Percentiles rank a stretch among this genome's conserved stretches.
These are phyloP conservation scores for Vitis labrusca DNA, from an alignment of 164 flowering plant genomes.

Conservation along the genomic window DNA sequence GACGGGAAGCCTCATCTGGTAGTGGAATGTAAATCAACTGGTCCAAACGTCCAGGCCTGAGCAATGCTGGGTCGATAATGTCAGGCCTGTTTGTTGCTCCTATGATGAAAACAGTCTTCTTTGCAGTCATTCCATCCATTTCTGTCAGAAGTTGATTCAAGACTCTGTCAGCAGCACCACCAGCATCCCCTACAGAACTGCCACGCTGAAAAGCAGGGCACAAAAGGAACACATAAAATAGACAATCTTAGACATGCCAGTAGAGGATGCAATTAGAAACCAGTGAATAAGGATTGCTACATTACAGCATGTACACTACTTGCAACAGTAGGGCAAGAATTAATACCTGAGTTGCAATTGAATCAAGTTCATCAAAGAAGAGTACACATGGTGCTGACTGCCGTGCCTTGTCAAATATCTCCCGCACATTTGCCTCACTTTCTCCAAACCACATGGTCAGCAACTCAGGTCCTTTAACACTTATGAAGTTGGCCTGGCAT, in stretches of 20 bases:
- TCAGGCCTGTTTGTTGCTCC: conserved; percentile 78
- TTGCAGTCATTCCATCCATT: conserved; percentile 75
- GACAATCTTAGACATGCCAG: not conserved
- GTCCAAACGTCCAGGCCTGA: conserved; percentile 71
- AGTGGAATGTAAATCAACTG: conserved; percentile 68
- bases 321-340: not conserved
- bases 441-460: conserved; percentile 84
- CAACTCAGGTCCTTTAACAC: conserved; percentile 71
- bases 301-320: not conserved
- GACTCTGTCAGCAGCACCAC: conserved; percentile 74
- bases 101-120: conserved; percentile 69
- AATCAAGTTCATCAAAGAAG: conserved; percentile 74
- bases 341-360: conserved; percentile 65
- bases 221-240: not conserved
- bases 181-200: conserved; percentile 61
- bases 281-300: not conserved
- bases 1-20: conserved; percentile 67
- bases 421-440: conserved; percentile 79
- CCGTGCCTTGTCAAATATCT: conserved; percentile 71
- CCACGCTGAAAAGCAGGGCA: conserved; percentile 40
- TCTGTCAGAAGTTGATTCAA: conserved; percentile 70
- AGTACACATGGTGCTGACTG: conserved; percentile 74
- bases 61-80: conserved; percentile 66
- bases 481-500: conserved; percentile 73
- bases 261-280: not conserved